Base-by-base conservation (phyloP, 768 basidiomycete species). In the Phaeolepiota aurea region DNA sequence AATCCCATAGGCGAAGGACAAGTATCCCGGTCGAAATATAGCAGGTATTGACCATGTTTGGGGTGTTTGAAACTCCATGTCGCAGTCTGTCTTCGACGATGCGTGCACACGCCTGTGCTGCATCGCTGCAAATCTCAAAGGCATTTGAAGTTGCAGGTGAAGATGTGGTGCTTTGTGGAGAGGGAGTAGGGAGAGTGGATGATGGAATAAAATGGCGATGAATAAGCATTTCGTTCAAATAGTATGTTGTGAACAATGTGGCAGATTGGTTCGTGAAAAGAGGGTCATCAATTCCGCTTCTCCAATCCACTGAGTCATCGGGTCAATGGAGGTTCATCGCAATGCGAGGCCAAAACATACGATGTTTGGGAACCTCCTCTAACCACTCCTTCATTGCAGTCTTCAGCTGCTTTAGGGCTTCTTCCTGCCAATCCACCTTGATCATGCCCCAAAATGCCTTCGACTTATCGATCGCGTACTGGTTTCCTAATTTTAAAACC, bases 381-480 rank as follows among this genome's bases (percentile, higher is more conserved):
- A 74, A 58, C 86, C 87, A 92, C 43, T 80, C 74, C 44, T 78
- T 77, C 50, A 91, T 66, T 0, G 79, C 79, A 4, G 70, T 66
- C 50, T 82, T 82, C 22, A 90, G 63, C 42, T 85, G 79, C 12
- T 74, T 67, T 12, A 88, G 64, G 20, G 83, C 72, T 32, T 77
- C 68, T 36, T 71, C 71, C 35, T 69, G 65, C 68, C 74, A 77
- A 42, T 71, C 66, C 42, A 67, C 61, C 20, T 71, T 68, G 32
- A 73, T 68, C 44, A 73, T 60, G 23, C 75, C 78, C 18, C 70
- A 56, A 25, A 75, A 61, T 13, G 76, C 57, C 48, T 78, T 77
- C 15, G 73, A 66, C 55, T 75, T 79, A 59, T 86, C 76, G 46
- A 86, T 74, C 5, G 79, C 75, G 63, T 90, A 89, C 84, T 82